phyloP scores from a whole-genome alignment of 192 early-diverging fungal genomes.

The Thoreauomyces humboldtii region DNA sequence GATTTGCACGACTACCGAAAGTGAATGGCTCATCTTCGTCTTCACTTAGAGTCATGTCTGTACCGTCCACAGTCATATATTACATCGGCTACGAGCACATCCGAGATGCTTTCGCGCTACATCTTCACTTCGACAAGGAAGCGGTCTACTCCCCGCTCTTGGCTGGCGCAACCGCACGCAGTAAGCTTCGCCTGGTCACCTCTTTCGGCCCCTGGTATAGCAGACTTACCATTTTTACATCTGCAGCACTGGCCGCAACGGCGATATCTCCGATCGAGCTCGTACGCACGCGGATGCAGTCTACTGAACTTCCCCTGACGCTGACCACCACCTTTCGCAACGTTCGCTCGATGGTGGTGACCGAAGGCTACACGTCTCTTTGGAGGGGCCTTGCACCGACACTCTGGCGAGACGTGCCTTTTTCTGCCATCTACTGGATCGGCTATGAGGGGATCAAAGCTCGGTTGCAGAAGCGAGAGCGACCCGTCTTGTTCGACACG shows the following conservation, averaged over 20 bases:
- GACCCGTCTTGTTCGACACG: neutral
- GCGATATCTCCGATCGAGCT: slow-evolving; percentile 88
- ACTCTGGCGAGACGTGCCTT: slow-evolving; percentile 93
- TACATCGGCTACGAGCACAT: slow-evolving; percentile 93
- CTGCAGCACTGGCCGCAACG: slow-evolving; percentile 66
- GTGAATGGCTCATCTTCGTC: neutral
- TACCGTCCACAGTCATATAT: slow-evolving; percentile 89
- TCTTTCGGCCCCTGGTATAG: too few species aligned
- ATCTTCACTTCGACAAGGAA: slow-evolving; percentile 26
- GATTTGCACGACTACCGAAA: neutral
- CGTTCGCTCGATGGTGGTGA: slow-evolving; percentile 58
- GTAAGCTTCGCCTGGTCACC: slow-evolving; percentile 36
- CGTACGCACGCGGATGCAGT: slow-evolving; percentile 89
- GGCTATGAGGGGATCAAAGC: slow-evolving; percentile 78
- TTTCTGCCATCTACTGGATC: slow-evolving; percentile 92
- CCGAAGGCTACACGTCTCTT: slow-evolving; percentile 59
- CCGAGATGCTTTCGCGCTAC: slow-evolving; percentile 48
- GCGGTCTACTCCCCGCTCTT: slow-evolving; percentile 65
- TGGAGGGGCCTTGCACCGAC: slow-evolving; percentile 89
- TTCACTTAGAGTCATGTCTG: slow-evolving; percentile 63
- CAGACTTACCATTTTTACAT: neutral
- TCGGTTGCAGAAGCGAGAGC: neutral
- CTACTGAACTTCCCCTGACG: slow-evolving; percentile 57
- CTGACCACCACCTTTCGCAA: slow-evolving; percentile 56
- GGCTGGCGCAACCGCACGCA: slow-evolving; percentile 78